Evolutionary conservation across 352 stramenopile species (phyloP).

Genomic region (Globisporangium recalcitrans): DNA sequence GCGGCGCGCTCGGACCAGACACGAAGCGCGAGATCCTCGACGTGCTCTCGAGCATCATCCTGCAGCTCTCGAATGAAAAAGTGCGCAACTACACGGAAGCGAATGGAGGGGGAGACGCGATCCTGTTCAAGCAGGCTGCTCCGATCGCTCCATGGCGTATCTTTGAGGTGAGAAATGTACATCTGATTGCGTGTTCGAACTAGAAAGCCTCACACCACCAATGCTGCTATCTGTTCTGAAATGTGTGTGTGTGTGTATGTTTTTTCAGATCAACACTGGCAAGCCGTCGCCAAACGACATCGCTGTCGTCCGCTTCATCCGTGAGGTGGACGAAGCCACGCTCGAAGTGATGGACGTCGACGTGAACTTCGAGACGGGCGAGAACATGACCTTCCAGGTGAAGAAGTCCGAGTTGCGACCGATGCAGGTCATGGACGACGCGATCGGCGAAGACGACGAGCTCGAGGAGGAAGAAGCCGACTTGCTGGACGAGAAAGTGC

Average conservation of each 20-base stretch:
- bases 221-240: background rate
- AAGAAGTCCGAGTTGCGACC: slow-evolving; percentile 52
- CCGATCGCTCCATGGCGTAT: slow-evolving; percentile 76
- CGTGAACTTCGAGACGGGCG: slow-evolving; percentile 84
- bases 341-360: slow-evolving; percentile 86
- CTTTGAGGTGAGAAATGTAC: slow-evolving; percentile 51
- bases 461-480: slow-evolving; percentile 65
- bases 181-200: background rate
- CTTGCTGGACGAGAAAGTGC: slow-evolving; percentile 73
- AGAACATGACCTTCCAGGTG: slow-evolving; percentile 77
- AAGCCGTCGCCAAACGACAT: slow-evolving; percentile 82
- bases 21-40: slow-evolving; percentile 74
- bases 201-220: background rate
- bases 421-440: slow-evolving; percentile 80
- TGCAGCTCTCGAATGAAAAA: slow-evolving; percentile 77
- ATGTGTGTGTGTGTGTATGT: background rate
- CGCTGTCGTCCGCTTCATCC: slow-evolving; percentile 76
- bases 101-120: slow-evolving; percentile 37
- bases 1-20: slow-evolving; percentile 32
- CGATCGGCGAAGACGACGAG: slow-evolving; percentile 72
- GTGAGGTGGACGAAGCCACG: slow-evolving; percentile 61
- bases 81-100: slow-evolving; percentile 51
- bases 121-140: slow-evolving; percentile 52
- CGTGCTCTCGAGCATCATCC: slow-evolving; percentile 65
- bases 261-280: slow-evolving; percentile 52